A percentile compares a stretch with the other conserved stretches of the same genome.
Conservation (phyloP, 164 flowering plant species). For the Sedum album region DNA sequence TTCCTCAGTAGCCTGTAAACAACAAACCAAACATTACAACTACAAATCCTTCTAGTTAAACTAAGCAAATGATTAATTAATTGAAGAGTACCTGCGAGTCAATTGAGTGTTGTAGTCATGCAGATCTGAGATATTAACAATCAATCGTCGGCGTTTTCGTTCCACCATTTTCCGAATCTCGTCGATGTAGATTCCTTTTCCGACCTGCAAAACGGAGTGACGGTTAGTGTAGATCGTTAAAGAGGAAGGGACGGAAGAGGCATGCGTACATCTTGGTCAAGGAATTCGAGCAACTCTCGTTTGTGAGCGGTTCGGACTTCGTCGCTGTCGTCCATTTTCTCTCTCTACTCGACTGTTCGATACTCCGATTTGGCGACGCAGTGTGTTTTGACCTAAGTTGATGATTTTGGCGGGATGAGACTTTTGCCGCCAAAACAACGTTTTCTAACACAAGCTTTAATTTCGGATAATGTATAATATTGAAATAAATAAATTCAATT, state of each 20-base stretch:
- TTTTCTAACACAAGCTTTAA: too few species aligned
- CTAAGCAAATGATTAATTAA: too few species aligned
- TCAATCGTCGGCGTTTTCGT: neutral
- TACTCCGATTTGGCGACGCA: neutral
- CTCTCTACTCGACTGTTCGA: neutral
- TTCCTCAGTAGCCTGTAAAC: conserved; percentile 51
- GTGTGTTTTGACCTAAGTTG: neutral
- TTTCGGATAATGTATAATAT: too few species aligned
- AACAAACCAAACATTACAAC: neutral
- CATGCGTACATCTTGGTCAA: conserved; percentile 4
- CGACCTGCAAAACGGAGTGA: conserved; percentile 2
- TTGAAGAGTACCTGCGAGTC: conserved; percentile 1
- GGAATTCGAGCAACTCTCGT: conserved; percentile 10
- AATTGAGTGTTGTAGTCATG: conserved; percentile 7
- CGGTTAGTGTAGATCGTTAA: neutral
- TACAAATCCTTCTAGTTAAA: neutral
- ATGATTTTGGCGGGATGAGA: neutral
- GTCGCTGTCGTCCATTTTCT: conserved; percentile 7
- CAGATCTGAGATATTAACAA: conserved; percentile 8
- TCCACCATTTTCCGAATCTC: conserved; percentile 5
- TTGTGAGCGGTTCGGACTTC: conserved; percentile 7
- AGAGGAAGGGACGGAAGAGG: neutral
- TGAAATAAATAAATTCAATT: too few species aligned
- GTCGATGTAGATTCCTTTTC: conserved; percentile 7
- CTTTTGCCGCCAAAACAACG: neutral